A percentile compares a stretch with the other conserved stretches of the same genome.
Conservation (phyloP, 2,329 filamentous ascomycete genomes). For the Colletotrichum tropicicola region DNA sequence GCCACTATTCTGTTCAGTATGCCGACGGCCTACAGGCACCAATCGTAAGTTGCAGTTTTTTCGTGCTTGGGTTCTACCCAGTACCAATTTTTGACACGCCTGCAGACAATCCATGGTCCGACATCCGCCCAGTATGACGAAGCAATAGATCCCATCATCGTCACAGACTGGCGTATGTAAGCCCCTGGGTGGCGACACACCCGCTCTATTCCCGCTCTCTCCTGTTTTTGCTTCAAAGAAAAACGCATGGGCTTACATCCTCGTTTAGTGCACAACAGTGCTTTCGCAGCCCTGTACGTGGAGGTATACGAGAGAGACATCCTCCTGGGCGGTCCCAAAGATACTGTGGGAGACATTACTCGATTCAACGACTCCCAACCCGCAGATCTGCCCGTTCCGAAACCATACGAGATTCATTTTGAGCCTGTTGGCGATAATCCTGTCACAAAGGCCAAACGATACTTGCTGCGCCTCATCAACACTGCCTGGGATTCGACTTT, state of each 20-base stretch:
- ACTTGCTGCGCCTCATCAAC: constrained; percentile 45
- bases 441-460: constrained; percentile 37
- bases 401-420: constrained; percentile 5
- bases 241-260: neutral
- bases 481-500: constrained; percentile 40
- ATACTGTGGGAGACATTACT: neutral
- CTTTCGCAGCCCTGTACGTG: neutral
- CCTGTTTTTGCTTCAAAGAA: neutral
- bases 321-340: neutral
- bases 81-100: neutral
- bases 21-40: constrained; percentile 63
- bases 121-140: constrained; percentile 28
- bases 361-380: neutral
- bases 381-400: neutral
- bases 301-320: neutral
- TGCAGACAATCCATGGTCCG: constrained; percentile 31
- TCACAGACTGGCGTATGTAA: constrained; percentile 31
- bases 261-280: neutral
- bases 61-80: neutral
- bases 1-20: constrained; percentile 50
- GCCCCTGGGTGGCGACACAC: too few relatives aligned
- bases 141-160: constrained; percentile 24
- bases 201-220: neutral
- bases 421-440: neutral
- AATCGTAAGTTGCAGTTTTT: constrained; percentile 46